Evolutionary conservation across 441 rosid genomes (phyloP).

Genomic region (Lepidium campestre): DNA sequence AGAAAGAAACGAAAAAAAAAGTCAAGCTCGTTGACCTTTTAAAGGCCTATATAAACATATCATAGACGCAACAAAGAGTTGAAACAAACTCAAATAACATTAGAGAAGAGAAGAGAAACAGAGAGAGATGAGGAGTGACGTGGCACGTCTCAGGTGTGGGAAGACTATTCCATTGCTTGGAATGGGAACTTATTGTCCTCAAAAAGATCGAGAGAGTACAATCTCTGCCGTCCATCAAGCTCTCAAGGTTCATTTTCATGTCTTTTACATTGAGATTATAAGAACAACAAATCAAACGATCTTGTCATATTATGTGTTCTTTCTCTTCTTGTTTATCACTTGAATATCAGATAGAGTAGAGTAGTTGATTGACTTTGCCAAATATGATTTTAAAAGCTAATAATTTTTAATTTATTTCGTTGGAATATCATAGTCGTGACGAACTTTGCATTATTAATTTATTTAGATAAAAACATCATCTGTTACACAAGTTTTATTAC

Average conservation of each 20-base stretch:
- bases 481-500: too few relatives aligned
- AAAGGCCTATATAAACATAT: conserved; percentile 23
- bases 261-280: neutral
- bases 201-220: conserved; percentile 40
- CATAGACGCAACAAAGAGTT: conserved; percentile 17
- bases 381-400: too few relatives aligned
- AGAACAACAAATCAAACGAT: too few relatives aligned
- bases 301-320: too few relatives aligned
- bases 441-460: too few relatives aligned
- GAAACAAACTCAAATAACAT: neutral
- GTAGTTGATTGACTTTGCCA: too few relatives aligned
- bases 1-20: conserved; percentile 24
- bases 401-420: too few relatives aligned
- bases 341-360: too few relatives aligned
- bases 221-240: conserved; percentile 54
- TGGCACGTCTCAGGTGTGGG: conserved; percentile 58
- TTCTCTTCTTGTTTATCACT: too few relatives aligned
- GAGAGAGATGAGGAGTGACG: conserved; percentile 34
- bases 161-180: conserved; percentile 63
- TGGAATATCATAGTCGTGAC: too few relatives aligned
- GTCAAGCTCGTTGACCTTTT: conserved; percentile 52
- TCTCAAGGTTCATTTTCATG: conserved; percentile 45
- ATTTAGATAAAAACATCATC: too few relatives aligned
- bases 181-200: conserved; percentile 64
- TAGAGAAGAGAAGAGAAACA: neutral